A percentile compares a stretch with the other conserved stretches of the same genome.
Evolutionary conservation across 805 yeast genomes (phyloP).

Genomic region (Metschnikowia santaceciliae): DNA sequence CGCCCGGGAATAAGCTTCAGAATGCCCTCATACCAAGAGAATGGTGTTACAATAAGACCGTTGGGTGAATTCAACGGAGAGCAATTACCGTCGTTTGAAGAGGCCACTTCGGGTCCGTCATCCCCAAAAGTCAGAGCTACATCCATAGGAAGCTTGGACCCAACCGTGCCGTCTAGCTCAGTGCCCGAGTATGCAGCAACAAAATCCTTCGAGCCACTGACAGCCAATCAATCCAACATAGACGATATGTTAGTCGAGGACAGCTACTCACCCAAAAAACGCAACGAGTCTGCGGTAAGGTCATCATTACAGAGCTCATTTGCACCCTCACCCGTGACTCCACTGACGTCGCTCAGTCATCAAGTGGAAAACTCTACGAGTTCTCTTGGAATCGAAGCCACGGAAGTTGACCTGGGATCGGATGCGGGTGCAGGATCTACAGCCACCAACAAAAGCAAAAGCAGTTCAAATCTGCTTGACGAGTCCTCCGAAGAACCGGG

Average conservation of each 20-base stretch:
- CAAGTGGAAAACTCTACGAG: neutral
- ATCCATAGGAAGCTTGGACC: conserved; percentile 35
- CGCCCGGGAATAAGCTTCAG: conserved; percentile 29
- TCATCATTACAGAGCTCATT: conserved; percentile 31
- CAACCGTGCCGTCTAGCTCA: conserved; percentile 26
- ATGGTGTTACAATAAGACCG: conserved; percentile 32
- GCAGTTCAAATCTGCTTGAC: conserved; percentile 1
- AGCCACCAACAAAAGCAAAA: neutral
- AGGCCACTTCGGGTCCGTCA: conserved; percentile 50
- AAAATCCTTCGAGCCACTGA: neutral
- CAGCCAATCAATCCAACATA: conserved; percentile 17
- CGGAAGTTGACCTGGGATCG: conserved; percentile 1
- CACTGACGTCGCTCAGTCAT: neutral
- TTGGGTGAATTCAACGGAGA: conserved; percentile 21
- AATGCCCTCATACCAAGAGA: conserved; percentile 33
- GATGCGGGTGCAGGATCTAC: neutral
- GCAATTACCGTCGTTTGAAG: conserved; percentile 59
- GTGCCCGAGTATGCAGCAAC: conserved; percentile 29
- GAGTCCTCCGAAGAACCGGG: neutral
- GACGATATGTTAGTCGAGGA: conserved; percentile 26
- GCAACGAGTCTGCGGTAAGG: conserved; percentile 22
- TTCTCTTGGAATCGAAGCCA: neutral
- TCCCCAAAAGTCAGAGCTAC: conserved; percentile 34
- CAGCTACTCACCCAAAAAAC: conserved; percentile 2
- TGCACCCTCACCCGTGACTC: conserved; percentile 21